Conservation (phyloP, 1,284 basidiomycete genomes). For the Papiliotrema flavescens region DNA sequence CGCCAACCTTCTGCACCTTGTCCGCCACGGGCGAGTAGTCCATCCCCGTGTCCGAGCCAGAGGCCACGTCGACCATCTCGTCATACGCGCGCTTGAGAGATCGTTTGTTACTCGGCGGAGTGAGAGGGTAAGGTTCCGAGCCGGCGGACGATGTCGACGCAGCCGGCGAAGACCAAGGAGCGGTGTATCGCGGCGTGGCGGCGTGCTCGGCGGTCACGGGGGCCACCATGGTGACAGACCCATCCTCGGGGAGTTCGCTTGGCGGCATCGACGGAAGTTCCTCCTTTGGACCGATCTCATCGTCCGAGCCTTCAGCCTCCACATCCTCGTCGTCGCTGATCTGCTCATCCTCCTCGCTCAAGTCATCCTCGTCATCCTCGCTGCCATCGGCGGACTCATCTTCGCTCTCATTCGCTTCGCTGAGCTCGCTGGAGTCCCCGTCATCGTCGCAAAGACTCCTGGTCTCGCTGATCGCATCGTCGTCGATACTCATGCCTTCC, state of each 20-base stretch:
- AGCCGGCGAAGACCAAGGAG: no score
- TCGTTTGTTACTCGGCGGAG: neutral
- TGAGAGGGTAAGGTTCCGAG: neutral
- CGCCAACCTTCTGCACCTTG: slow-evolving; percentile 1
- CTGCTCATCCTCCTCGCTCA: neutral
- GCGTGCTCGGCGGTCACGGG: no score
- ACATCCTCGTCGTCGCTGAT: neutral
- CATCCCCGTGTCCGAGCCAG: neutral
- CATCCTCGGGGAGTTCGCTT: no score
- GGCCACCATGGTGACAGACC: no score
- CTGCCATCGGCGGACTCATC: no score
- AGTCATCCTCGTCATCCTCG: neutral
- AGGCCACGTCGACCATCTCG: neutral
- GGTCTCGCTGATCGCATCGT: neutral
- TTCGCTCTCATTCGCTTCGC: neutral
- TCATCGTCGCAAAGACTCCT: neutral
- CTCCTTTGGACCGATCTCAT: neutral
- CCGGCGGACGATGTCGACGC: no score
- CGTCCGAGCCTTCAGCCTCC: neutral
- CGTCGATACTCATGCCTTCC: neutral
- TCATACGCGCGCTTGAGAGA: neutral
- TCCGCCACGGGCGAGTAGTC: neutral
- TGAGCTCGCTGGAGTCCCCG: neutral
- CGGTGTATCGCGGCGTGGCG: no score
- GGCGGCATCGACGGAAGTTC: neutral